A percentile compares a stretch with the other conserved stretches of the same genome.
Conservation (phyloP, 495 filamentous ascomycete genomes). For the Penicillium alfredii region DNA sequence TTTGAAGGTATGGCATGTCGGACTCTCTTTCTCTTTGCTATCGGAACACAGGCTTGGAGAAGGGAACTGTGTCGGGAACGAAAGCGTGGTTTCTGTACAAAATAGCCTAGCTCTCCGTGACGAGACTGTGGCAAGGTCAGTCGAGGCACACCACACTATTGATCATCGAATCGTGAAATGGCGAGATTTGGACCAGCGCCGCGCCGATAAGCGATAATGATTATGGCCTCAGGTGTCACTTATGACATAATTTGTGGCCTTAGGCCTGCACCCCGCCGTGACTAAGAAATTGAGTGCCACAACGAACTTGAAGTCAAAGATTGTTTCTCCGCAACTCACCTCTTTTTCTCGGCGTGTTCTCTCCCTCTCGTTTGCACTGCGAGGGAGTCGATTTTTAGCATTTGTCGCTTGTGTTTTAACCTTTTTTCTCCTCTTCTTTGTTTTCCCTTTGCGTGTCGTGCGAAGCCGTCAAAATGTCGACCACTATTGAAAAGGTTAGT, state of each 20-base stretch:
- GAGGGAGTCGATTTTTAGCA: constrained; percentile 7
- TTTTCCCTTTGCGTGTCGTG: constrained; percentile 12
- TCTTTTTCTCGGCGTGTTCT: constrained; percentile 10
- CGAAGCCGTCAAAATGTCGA: constrained; percentile 68
- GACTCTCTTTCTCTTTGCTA: too few relatives aligned
- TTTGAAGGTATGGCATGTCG: constrained; percentile 36
- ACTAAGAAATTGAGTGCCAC: constrained; percentile 26
- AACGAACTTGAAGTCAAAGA: constrained; percentile 30
- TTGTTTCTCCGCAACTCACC: constrained; percentile 19
- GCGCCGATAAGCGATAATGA: constrained; percentile 18
- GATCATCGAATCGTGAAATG: not conserved
- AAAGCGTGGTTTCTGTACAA: constrained; percentile 1
- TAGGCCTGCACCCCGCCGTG: constrained; percentile 27
- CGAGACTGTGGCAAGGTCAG: too few relatives aligned
- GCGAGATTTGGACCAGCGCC: not conserved
- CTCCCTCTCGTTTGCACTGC: constrained; percentile 7
- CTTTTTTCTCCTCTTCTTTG: constrained; percentile 2
- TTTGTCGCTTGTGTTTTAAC: constrained; percentile 3
- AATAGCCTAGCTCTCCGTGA: too few relatives aligned
- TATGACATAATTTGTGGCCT: constrained; percentile 24
- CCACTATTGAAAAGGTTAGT: constrained; percentile 88
- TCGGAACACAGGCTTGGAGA: too few relatives aligned
- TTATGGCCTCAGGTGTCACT: constrained; percentile 1
- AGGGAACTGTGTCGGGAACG: constrained; percentile 17
- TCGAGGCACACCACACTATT: too few relatives aligned